phyloP scores from a whole-genome alignment of 768 basidiomycete genomes.

The Phanerodontia chrysosporium region DNA sequence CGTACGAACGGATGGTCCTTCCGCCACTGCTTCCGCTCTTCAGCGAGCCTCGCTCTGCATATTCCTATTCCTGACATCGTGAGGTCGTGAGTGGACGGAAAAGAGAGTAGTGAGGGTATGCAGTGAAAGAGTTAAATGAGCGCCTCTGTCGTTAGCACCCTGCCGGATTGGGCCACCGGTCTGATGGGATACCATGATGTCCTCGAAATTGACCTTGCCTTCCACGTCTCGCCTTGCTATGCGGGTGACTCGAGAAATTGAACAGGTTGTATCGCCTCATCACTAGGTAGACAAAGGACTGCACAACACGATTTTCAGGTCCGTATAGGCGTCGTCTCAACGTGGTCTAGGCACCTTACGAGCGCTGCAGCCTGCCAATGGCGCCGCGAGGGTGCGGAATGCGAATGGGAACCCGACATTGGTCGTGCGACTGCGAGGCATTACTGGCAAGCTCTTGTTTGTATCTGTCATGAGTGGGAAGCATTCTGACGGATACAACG shows the following conservation, averaged over 20 bases:
- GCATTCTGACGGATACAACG: neutral
- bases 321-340: neutral
- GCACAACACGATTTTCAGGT: no score
- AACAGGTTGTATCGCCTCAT: no score
- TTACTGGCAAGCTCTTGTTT: neutral
- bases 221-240: no score
- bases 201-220: neutral
- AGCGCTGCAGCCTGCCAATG: no score
- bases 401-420: neutral
- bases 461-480: neutral
- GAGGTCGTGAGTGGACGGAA: neutral
- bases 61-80: constrained; percentile 91
- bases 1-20: constrained; percentile 98
- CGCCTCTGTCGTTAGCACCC: neutral
- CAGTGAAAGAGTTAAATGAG: constrained; percentile 2
- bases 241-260: no score
- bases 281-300: no score
- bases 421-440: neutral
- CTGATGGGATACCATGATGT: neutral
- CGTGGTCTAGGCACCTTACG: neutral
- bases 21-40: constrained; percentile 98
- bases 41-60: constrained; percentile 86
- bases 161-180: neutral
- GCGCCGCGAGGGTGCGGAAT: neutral
- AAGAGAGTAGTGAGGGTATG: constrained; percentile 10